phyloP scores from a whole-genome alignment of 2,329 filamentous ascomycete genomes.

The Botrytis sinoallii region DNA sequence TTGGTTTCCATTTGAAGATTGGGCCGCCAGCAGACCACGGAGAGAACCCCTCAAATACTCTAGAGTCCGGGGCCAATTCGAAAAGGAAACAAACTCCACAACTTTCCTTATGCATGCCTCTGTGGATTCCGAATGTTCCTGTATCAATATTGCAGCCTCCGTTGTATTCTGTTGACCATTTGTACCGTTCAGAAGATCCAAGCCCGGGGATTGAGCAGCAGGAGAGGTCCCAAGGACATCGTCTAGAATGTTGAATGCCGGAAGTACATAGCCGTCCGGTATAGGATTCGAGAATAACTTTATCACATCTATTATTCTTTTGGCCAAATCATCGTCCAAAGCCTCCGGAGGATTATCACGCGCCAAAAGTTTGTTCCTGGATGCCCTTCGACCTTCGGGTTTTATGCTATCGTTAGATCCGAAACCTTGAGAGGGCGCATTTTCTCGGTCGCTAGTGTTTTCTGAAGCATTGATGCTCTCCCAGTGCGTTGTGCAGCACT shows the following conservation, averaged over 20 bases:
- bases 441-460: slow-evolving; percentile 28
- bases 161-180: slow-evolving; percentile 34
- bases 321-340: slow-evolving; percentile 51
- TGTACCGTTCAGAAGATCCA: slow-evolving; percentile 26
- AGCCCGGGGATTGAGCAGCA: slow-evolving; percentile 19
- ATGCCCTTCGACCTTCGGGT: slow-evolving; percentile 29
- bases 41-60: slow-evolving; percentile 52
- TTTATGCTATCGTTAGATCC: slow-evolving; percentile 24
- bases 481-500: slow-evolving; percentile 64
- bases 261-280: slow-evolving; percentile 54
- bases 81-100: slow-evolving; percentile 62
- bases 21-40: slow-evolving; percentile 34
- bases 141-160: slow-evolving; percentile 33
- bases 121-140: slow-evolving; percentile 43
- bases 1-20: slow-evolving; percentile 29
- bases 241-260: slow-evolving; percentile 56
- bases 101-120: slow-evolving; percentile 55
- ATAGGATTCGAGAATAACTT: slow-evolving; percentile 58
- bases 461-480: slow-evolving; percentile 41
- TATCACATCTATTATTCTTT: slow-evolving; percentile 53
- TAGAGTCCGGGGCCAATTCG: slow-evolving; percentile 59
- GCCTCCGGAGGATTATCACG: slow-evolving; percentile 32
- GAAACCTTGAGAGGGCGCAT: slow-evolving; percentile 24
- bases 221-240: slow-evolving; percentile 41
- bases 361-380: slow-evolving; percentile 29